Evolutionary conservation across 371 early-diverging fungal genomes (phyloP).

Genomic region (Massospora cicadina): DNA sequence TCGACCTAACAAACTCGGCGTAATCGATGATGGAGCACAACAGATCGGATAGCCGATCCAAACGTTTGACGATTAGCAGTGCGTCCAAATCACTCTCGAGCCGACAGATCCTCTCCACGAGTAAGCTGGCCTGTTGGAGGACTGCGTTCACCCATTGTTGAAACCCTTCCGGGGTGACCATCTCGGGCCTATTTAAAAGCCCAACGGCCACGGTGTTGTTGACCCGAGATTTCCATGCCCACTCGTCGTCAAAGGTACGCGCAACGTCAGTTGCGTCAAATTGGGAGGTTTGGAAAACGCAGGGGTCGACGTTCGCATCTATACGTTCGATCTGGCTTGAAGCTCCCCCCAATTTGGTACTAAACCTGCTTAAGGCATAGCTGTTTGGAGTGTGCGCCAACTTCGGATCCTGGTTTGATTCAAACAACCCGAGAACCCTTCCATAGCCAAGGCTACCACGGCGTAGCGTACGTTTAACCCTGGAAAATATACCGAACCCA

Average conservation of each 20-base stretch:
- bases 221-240: background rate
- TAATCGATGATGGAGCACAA: conserved; percentile 82
- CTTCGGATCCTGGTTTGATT: too few species aligned
- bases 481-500: too few species aligned
- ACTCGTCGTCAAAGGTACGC: background rate
- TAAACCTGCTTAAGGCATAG: too few species aligned
- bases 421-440: too few species aligned
- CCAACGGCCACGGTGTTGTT: background rate
- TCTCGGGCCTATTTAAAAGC: background rate
- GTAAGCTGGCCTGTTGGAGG: background rate
- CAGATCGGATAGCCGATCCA: conserved; percentile 78
- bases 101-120: background rate
- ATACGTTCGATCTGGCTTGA: too few species aligned
- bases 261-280: background rate
- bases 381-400: too few species aligned
- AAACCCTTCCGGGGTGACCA: background rate
- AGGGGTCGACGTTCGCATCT: too few species aligned
- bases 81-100: background rate
- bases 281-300: too few species aligned
- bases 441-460: too few species aligned
- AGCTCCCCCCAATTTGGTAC: too few species aligned
- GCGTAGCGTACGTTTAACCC: too few species aligned
- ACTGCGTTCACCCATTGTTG: background rate
- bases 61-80: conserved; percentile 33
- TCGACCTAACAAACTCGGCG: conserved; percentile 80